Evolutionary conservation across 176 grass and related monocot genomes (phyloP).

Genomic region (Oryza punctata): DNA sequence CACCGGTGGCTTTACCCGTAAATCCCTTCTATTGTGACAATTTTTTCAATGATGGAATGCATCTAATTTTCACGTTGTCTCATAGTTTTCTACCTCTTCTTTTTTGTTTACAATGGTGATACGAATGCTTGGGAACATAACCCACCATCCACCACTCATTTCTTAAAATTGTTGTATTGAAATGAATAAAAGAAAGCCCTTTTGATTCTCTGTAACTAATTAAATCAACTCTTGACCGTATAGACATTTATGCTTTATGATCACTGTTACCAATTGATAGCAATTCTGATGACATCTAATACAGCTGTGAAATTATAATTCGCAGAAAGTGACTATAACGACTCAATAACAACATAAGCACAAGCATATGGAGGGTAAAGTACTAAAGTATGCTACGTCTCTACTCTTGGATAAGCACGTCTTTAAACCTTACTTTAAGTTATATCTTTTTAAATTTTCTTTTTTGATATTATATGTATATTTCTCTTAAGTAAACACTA

Average conservation of each 20-base stretch:
- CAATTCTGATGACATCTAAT: background rate
- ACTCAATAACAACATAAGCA: background rate
- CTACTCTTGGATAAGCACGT: background rate
- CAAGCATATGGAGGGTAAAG: background rate
- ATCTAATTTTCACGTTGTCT: background rate
- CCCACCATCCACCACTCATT: background rate
- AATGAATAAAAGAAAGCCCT: background rate
- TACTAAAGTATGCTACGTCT: background rate
- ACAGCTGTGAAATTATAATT: background rate
- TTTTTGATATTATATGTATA: background rate
- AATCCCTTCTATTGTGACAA: conserved; percentile 23
- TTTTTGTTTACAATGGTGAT: background rate
- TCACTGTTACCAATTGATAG: background rate
- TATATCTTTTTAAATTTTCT: background rate
- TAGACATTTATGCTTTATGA: background rate
- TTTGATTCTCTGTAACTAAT: background rate
- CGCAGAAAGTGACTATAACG: background rate
- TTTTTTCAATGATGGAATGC: conserved; percentile 21
- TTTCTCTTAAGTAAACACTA: background rate
- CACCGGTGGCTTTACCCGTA: conserved; percentile 27
- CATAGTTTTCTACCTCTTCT: background rate
- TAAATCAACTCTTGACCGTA: background rate
- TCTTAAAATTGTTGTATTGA: background rate
- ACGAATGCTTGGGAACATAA: background rate
- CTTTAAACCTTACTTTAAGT: background rate